Evolutionary conservation across 164 flowering plant species (phyloP), one percentile per base, ranked within the genome.

Genomic region (Vitis riparia): DNA sequence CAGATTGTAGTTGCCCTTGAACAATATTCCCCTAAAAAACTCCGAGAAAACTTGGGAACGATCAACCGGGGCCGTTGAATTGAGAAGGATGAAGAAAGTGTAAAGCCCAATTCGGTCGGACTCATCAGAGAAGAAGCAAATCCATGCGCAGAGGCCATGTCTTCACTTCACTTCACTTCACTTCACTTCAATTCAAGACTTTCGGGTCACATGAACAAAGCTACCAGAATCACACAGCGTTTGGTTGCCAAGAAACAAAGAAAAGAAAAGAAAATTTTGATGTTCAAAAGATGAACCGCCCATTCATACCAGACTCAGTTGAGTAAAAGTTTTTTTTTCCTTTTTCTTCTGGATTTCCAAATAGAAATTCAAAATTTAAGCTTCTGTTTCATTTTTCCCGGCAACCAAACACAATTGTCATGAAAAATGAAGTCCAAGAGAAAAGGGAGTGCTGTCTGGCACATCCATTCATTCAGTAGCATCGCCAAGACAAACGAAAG

Each of bases 101-200:
- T 14, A 50, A 71, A 65, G 27, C 56, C 60, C 69, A 77, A 50
- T 12, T 77, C 51, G 8, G 69, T 70, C 23, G 61, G 7, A 37
- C 44, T 37, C 44, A 37, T 37, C 44, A 37, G 44, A 37, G 44
- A 13, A 49, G 74, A 68, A 76, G 79, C 58, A 51, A 79, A 66
- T 4, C 75, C 72, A 48, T 57, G 64, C 44, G 71, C 73, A 17
- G 67, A 74, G 8, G 75, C 79, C 86, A 83, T 81, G 51, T 68
- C 58, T 58, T 48, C 15, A 0, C 13, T 59, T 48, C 55, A 5
- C 27, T 59, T 59, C 62, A 32, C 37, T 32, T 32, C 44, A 32
- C 44, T 32, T 37, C 44, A 37, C 44, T 37, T 37, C 44, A 37
- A 37, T 37, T 37, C 44, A 61, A 50, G 9, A 23, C 10, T 51